Percentiles rank a stretch among this genome's conserved stretches.
These are phyloP conservation scores for Penicillium sclerotiorum DNA, from an alignment of 2,329 filamentous ascomycete species.

Conservation along the genomic window DNA sequence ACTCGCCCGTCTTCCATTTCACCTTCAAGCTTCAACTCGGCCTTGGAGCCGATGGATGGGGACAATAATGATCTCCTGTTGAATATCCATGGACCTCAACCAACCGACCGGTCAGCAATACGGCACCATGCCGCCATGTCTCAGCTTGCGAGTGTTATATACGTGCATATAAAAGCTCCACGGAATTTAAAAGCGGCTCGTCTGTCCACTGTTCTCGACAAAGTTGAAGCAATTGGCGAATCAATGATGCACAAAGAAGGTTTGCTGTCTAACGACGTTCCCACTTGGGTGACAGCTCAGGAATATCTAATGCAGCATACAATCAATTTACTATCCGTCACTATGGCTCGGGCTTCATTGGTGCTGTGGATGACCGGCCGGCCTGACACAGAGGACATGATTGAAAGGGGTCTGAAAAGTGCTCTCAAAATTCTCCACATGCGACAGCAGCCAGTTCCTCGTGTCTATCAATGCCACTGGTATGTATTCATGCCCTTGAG, in stretches of 20 bases:
- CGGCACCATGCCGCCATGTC: slow-evolving; percentile 2
- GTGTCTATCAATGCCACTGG: not conserved
- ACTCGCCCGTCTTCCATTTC: slow-evolving; percentile 3
- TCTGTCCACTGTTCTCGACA: not conserved
- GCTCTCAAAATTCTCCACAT: not conserved
- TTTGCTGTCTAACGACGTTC: not conserved
- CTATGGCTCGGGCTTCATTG: not conserved
- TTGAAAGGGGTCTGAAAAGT: not conserved
- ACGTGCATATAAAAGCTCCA: slow-evolving; percentile 2
- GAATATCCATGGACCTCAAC: not conserved
- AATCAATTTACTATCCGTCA: not conserved
- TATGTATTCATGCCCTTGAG: not conserved
- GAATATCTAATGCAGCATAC: not conserved
- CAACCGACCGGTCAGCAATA: not conserved
- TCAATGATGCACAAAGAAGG: not conserved
- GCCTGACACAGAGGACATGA: not conserved
- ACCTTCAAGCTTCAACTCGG: slow-evolving; percentile 8
- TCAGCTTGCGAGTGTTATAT: not conserved
- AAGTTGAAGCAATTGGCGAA: not conserved
- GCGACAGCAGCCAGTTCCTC: not conserved
- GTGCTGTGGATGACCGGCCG: not conserved
- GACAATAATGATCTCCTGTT: not conserved
- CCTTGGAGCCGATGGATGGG: not conserved
- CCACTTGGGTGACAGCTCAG: not conserved
- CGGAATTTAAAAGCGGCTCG: not conserved